phyloP scores from a whole-genome alignment of 345 rosid genomes.

The Noccaea caerulescens region DNA sequence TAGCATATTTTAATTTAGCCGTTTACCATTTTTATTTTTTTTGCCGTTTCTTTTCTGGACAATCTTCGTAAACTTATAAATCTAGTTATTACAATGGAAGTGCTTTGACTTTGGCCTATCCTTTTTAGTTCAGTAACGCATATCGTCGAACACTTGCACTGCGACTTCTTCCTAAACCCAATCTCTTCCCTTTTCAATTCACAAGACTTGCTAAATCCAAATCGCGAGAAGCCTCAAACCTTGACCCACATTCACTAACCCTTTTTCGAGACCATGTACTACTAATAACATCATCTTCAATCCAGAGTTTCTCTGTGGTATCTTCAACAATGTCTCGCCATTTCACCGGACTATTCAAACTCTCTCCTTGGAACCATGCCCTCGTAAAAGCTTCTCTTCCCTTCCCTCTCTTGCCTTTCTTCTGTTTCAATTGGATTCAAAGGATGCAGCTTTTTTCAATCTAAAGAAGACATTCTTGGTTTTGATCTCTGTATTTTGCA shows the following conservation, averaged over 20 bases:
- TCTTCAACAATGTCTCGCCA: constrained; percentile 9
- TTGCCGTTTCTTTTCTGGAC: no score
- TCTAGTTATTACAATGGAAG: no score
- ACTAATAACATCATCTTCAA: not conserved
- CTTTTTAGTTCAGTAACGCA: not conserved
- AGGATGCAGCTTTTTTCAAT: not conserved
- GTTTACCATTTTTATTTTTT: no score
- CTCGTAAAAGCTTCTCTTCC: constrained; percentile 24
- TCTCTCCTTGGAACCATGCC: constrained; percentile 1
- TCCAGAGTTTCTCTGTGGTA: not conserved
- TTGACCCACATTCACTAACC: not conserved
- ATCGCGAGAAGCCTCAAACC: not conserved
- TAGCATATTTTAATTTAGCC: no score
- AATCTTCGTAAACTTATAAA: no score
- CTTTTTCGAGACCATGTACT: not conserved
- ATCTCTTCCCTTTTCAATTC: constrained; percentile 47
- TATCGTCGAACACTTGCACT: constrained; percentile 62
- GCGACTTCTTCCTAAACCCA: constrained; percentile 17
- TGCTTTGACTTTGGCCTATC: no score
- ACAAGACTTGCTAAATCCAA: not conserved
- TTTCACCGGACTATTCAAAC: constrained; percentile 6
- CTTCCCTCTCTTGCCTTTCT: not conserved
- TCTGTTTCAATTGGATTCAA: not conserved
- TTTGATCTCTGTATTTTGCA: not conserved
- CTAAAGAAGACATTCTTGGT: not conserved